phyloP scores from a whole-genome alignment of 2,329 filamentous ascomycete genomes.

The Botrytis fragariae region DNA sequence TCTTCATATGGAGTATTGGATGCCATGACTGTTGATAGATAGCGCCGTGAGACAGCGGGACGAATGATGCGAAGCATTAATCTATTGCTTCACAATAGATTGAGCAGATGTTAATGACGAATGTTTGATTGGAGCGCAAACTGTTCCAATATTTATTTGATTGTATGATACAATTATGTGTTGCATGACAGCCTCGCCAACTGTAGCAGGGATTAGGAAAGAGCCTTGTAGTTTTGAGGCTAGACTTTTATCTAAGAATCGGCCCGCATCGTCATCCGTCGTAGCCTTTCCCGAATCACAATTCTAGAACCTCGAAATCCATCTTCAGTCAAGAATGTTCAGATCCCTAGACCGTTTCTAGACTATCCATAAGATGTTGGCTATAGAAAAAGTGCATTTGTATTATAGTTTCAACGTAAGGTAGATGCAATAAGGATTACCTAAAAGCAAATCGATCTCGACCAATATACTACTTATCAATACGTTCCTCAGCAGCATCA shows the following conservation, averaged over 20 bases:
- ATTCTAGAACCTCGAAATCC: neutral
- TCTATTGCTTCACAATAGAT: conserved; percentile 1
- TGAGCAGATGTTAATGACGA: neutral
- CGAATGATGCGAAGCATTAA: conserved; percentile 51
- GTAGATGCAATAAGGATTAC: neutral
- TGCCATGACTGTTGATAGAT: conserved; percentile 43
- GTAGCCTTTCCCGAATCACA: neutral
- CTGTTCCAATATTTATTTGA: neutral
- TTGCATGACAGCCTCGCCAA: conserved; percentile 12
- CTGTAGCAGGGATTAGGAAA: neutral
- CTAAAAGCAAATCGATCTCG: neutral
- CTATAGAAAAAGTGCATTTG: neutral
- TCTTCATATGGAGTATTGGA: conserved; percentile 82
- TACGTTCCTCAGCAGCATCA: neutral
- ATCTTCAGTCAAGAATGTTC: neutral
- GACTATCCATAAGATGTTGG: neutral
- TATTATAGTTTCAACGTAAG: neutral
- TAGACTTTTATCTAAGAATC: neutral
- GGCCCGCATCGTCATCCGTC: neutral
- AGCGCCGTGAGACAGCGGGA: conserved; percentile 41
- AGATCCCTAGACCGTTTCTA: neutral
- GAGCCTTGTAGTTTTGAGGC: conserved; percentile 13
- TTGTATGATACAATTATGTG: neutral
- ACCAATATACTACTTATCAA: neutral
- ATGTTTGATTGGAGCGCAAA: neutral